Evolutionary conservation across 148 eudicot genomes (phyloP), one percentile per base, ranked within the genome.

Genomic region (Simmondsia chinensis): DNA sequence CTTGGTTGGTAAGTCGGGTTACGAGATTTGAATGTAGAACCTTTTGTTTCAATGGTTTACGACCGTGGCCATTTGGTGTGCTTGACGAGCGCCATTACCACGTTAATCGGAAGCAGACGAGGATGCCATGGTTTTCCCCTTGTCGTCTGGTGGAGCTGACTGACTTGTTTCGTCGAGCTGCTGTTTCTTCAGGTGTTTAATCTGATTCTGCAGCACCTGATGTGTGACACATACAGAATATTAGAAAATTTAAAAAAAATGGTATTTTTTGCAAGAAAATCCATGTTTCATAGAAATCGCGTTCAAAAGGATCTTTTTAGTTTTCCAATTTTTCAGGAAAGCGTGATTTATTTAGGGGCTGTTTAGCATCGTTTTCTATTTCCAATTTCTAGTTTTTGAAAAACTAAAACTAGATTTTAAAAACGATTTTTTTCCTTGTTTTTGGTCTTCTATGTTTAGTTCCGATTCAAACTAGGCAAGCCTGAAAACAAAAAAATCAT

Each of bases 191-290:
- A 87, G 48, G 24, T 47, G 55, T 17, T 56, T 73, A 19, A 87
- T 79, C 48, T 76, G 84, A 50, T 23, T 57, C 57, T 66, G 82
- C 56, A 87, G 60, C 33, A 69, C 24, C 96, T 87, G 68, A 20
- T 41, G 37, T 33, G 29, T 23, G 20, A 11, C 15, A 45, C 33
- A 44, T 19, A 3, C 9, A 15, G 38, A 19, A 43, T 16, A 26
- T 33, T 18, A 29, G 39, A 28, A 38, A 16, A 15, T 2, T 4
- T 9, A 2, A 11, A 15, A 7, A 22, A 7, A 28, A 16, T 52
- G 27, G 11, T 6, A 6, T n/a, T 9, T 2, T 1, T 11, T 2
- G 18, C 33, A 13, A 34, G 9, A 2, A 26, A 4, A 5, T 11
- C 7, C 24, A 21, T 3, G 10, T 3, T 0, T 18, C 2, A 20